A percentile compares a stretch with the other conserved stretches of the same genome.
Conservation (phyloP, 1,284 basidiomycete species). For the Anthracocystis setariae region DNA sequence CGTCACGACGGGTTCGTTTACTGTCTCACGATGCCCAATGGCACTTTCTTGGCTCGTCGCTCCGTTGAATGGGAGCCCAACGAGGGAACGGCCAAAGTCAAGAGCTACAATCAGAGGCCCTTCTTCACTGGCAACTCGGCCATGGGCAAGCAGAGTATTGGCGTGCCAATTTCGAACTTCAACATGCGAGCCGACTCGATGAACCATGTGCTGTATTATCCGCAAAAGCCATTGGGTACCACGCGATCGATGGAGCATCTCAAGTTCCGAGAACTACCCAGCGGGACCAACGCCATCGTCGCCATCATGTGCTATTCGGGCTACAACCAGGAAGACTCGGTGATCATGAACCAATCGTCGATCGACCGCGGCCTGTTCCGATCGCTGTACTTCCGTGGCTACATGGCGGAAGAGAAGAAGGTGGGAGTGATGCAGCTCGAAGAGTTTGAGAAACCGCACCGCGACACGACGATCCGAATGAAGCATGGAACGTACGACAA, state of each 20-base stretch:
- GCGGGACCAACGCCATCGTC: conserved; percentile 97
- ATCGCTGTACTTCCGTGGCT: conserved; percentile 97
- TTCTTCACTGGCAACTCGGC: conserved; percentile 11
- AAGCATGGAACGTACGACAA: conserved; percentile 99
- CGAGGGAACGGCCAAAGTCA: too few species aligned
- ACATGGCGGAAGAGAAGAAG: conserved; percentile 97
- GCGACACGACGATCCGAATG: conserved; percentile 92
- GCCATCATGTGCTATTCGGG: conserved; percentile 98
- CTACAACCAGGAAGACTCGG: conserved; percentile 99
- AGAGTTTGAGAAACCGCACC: conserved; percentile 95
- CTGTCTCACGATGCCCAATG: conserved; percentile 20
- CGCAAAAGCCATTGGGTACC: conserved; percentile 97
- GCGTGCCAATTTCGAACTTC: conserved; percentile 96
- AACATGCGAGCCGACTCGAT: conserved; percentile 76
- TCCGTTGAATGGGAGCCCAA: conserved; percentile 1
- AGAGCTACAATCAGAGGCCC: not conserved
- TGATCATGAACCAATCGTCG: conserved; percentile 99
- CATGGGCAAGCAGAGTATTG: conserved; percentile 14
- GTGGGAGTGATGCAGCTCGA: conserved; percentile 83
- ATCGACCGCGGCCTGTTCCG: conserved; percentile 98
- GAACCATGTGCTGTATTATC: conserved; percentile 94
- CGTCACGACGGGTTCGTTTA: conserved; percentile 25
- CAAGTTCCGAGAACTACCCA: conserved; percentile 95
- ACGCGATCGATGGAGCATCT: conserved; percentile 99
- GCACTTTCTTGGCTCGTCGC: conserved; percentile 20